A percentile compares a stretch with the other conserved stretches of the same genome.
Conservation (phyloP, 176 grass and related monocot species). For the Rhynchospora breviuscula region DNA sequence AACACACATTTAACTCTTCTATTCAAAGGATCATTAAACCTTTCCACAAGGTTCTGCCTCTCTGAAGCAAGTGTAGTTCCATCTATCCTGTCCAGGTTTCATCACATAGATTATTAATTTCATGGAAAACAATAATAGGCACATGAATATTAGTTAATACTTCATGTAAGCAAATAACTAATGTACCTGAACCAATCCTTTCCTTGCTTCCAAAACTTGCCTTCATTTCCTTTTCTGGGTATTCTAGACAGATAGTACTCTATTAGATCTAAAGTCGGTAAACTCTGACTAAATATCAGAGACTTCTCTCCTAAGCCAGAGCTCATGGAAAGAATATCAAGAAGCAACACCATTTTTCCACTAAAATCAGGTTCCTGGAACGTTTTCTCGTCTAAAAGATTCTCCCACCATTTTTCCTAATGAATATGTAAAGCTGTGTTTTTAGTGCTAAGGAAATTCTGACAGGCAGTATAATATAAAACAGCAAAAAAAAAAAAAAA, state of each 20-base stretch:
- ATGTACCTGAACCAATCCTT: slow-evolving; percentile 99
- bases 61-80: slow-evolving; percentile 84
- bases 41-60: slow-evolving; percentile 88
- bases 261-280: slow-evolving; percentile 81
- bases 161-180: slow-evolving; percentile 13
- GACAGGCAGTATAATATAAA: slow-evolving; percentile 14
- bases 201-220: slow-evolving; percentile 88
- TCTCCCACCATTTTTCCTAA: slow-evolving; percentile 75
- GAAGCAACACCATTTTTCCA: slow-evolving; percentile 94
- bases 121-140: slow-evolving; percentile 4
- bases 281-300: slow-evolving; percentile 93
- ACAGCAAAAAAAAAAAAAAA: background rate
- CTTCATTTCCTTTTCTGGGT: slow-evolving; percentile 55
- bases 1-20: slow-evolving; percentile 80
- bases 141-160: background rate
- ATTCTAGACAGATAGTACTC: slow-evolving; percentile 86
- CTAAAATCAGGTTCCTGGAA: slow-evolving; percentile 74
- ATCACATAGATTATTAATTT: slow-evolving; percentile 20
- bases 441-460: background rate
- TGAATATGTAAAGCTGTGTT: background rate
- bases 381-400: slow-evolving; percentile 58
- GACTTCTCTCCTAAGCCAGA: slow-evolving; percentile 74
- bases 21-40: slow-evolving; percentile 78
- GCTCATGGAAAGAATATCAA: slow-evolving; percentile 79
- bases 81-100: slow-evolving; percentile 62